A percentile compares a stretch with the other conserved stretches of the same genome.
phyloP scores from a whole-genome alignment of 805 yeast genomes.

The Candida manassasensis region DNA sequence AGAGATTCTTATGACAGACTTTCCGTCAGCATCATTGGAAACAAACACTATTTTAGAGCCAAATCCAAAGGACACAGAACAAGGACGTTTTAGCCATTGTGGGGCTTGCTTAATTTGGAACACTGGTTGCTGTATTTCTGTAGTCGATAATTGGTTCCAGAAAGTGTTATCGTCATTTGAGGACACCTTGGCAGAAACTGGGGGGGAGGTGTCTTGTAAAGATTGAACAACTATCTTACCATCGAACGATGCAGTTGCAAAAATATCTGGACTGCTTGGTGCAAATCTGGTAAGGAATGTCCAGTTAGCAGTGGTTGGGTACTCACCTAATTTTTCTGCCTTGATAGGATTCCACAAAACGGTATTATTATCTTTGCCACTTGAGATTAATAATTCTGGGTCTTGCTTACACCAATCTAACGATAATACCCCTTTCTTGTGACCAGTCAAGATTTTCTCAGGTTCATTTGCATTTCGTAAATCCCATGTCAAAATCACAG shows the following conservation, averaged over 20 bases:
- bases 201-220: slow-evolving; percentile 77
- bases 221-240: slow-evolving; percentile 79
- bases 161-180: slow-evolving; percentile 64
- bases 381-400: slow-evolving; percentile 70
- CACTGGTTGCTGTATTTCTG: slow-evolving; percentile 69
- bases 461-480: slow-evolving; percentile 92
- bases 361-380: slow-evolving; percentile 88
- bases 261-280: slow-evolving; percentile 80
- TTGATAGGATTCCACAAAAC: slow-evolving; percentile 84
- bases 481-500: slow-evolving; percentile 88
- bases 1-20: slow-evolving; percentile 40
- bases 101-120: slow-evolving; percentile 80
- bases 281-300: slow-evolving; percentile 85
- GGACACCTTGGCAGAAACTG: slow-evolving; percentile 40
- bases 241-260: slow-evolving; percentile 86
- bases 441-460: slow-evolving; percentile 69
- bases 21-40: slow-evolving; percentile 32
- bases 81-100: slow-evolving; percentile 73
- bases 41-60: slow-evolving; percentile 82
- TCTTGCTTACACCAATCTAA: slow-evolving; percentile 93
- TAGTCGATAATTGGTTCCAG: slow-evolving; percentile 72
- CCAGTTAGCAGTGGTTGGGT: slow-evolving; percentile 93
- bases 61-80: slow-evolving; percentile 80
- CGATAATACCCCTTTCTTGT: slow-evolving; percentile 81
- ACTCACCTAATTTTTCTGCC: slow-evolving; percentile 73